Percentiles rank a stretch among this genome's conserved stretches.
These are phyloP conservation scores for Pseudomassariella vexata DNA, from an alignment of 2,329 filamentous ascomycete species.

Conservation along the genomic window DNA sequence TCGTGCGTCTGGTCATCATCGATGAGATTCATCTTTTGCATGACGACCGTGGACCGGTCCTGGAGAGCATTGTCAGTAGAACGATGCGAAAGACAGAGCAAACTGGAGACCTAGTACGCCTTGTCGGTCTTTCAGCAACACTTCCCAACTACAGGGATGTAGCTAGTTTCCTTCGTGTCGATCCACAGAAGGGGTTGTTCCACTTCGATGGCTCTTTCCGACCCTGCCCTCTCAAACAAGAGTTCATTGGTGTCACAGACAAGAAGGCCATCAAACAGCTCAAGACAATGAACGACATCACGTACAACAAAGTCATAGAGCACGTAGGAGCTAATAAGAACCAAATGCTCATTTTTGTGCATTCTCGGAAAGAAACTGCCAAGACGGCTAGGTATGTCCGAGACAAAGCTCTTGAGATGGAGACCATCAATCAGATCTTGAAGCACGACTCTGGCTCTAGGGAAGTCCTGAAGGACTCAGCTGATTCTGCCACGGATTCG, in stretches of 20 bases:
- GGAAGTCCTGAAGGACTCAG: slow-evolving; percentile 81
- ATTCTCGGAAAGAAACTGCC: slow-evolving; percentile 95
- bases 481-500: slow-evolving; percentile 73
- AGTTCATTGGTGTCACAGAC: slow-evolving; percentile 95
- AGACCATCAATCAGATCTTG: slow-evolving; percentile 93
- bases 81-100: slow-evolving; percentile 92
- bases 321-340: slow-evolving; percentile 90
- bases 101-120: slow-evolving; percentile 85
- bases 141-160: slow-evolving; percentile 96
- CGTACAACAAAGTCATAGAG: slow-evolving; percentile 94
- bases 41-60: slow-evolving; percentile 91
- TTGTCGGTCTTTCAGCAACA: slow-evolving; percentile 90
- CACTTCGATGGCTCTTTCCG: slow-evolving; percentile 94
- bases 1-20: slow-evolving; percentile 94
- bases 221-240: slow-evolving; percentile 90
- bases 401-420: slow-evolving; percentile 94
- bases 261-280: slow-evolving; percentile 98
- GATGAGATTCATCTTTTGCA: slow-evolving; percentile 97
- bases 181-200: slow-evolving; percentile 79
- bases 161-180: slow-evolving; percentile 87
- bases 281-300: slow-evolving; percentile 99
- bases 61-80: slow-evolving; percentile 94
- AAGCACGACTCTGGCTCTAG: slow-evolving; percentile 87
- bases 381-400: slow-evolving; percentile 96
- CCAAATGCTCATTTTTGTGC: slow-evolving; percentile 98